Base-by-base conservation (phyloP, 176 grass and related monocot species). In the Otatea glauca region DNA sequence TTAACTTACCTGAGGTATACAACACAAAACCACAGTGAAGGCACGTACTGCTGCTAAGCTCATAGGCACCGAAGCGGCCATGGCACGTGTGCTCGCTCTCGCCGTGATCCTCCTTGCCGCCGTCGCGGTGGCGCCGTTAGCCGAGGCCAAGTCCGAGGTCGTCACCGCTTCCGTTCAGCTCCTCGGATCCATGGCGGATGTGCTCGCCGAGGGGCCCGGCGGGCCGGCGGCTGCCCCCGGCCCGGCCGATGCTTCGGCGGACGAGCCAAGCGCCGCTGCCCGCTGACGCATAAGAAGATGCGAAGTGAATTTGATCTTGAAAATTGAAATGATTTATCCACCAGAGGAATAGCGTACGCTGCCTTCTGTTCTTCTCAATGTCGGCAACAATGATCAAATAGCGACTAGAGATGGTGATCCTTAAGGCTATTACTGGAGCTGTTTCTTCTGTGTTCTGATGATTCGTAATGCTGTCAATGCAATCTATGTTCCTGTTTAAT, bases 21-120 rank as follows among this genome's bases (percentile, higher is more conserved):
- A n/a, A n/a, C n/a, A n/a, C n/a, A n/a, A n/a, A n/a, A n/a, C n/a
- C 16, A 1, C 65, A 68, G 7, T 7, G 65, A 58, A 58, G 54
- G 2, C 54, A 58, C 50, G 0, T 7, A 53, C 50, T 50, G 48
- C 48, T 50, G 48, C 48, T 50, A 16, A 50, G n/a, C n/a, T n/a
- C n/a, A n/a, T n/a, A n/a, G n/a, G n/a, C n/a, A n/a, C n/a, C n/a
- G n/a, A n/a, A n/a, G n/a, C n/a, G n/a, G n/a, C n/a, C n/a, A n/a
- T n/a, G n/a, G n/a, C n/a, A n/a, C n/a, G n/a, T n/a, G n/a, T n/a
- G n/a, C n/a, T n/a, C n/a, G n/a, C n/a, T n/a, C n/a, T 84, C 82
- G 16, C 29, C 35, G 6, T 68, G 47, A 14, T 84, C 82, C 82
- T 84, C 82, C 72, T 84, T 6, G 50, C 50, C 64, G 64, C 74